Evolutionary conservation across 345 rosid genomes (phyloP), one percentile per base, ranked within the genome.

Genomic region (Mangifera indica): DNA sequence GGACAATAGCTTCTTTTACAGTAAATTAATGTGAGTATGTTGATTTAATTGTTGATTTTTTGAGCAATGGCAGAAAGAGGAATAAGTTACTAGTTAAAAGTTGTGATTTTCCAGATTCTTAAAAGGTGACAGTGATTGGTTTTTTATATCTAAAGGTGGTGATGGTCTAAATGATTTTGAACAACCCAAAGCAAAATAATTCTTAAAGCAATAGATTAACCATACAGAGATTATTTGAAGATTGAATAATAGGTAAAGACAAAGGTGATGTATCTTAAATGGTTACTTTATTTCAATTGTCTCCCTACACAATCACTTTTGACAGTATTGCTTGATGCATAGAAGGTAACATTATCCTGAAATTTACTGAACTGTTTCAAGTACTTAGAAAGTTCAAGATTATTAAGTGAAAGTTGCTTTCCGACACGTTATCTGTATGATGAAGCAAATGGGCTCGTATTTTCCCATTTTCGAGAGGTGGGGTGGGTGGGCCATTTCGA

Each of bases 401-500:
- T 21, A 48, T 26, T 10, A 21, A 52, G 49, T 3, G 13, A 22
- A 66, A 56, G 72, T 40, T 13, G 72, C 37, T 42, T 22, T 69
- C 42, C 14, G 7, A 69, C 54, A 15, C 9, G 24, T 57, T 3
- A 18, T 63, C 3, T 17, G 67, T 8, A 21, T 63, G 6, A 53
- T 20, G 42, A 26, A 40, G 59, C 51, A 22, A 73, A 76, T 76
- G 78, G 76, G 72, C 0, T 14, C 5, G 66, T 21, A 14, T 66
- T 69, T 68, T 72, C 58, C 34, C 37, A 57, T 69, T 58, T 64
- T n/a, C 12, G 9, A 42, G 60, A n/a, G 14, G 56, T 51, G 67
- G 82, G 75, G 42, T 7, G 79, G 32, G 58, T 59, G 68, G 82
- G 75, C 54, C 78, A 42, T 20, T 11, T 11, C 26, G 13, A 14